A percentile compares a stretch with the other conserved stretches of the same genome.
These are phyloP conservation scores for Penicillium janthinellum DNA, from an alignment of 2,329 filamentous ascomycete species.

Conservation along the genomic window DNA sequence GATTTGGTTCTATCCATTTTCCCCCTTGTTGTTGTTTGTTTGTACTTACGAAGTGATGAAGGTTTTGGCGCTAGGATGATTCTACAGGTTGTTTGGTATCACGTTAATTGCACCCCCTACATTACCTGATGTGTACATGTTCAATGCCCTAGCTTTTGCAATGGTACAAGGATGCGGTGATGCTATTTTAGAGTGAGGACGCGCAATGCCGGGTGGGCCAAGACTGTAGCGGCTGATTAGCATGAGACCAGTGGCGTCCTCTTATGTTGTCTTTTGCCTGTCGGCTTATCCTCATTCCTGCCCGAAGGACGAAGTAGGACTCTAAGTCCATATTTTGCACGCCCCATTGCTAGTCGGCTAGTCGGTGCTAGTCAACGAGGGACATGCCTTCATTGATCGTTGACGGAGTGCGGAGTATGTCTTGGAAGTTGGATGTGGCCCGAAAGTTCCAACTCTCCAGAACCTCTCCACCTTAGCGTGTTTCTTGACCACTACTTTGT, in stretches of 20 bases:
- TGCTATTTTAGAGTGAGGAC: slow-evolving; percentile 13
- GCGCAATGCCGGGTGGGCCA: slow-evolving; percentile 9
- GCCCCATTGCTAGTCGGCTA: not conserved
- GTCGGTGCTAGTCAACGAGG: not conserved
- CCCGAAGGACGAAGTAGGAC: too few relatives aligned
- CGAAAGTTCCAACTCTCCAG: not conserved
- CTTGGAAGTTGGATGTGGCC: not conserved
- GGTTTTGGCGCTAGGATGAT: slow-evolving; percentile 10
- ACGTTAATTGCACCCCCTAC: slow-evolving; percentile 16
- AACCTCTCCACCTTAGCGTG: not conserved
- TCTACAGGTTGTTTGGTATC: slow-evolving; percentile 11
- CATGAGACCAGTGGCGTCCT: slow-evolving; percentile 13
- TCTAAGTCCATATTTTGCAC: not conserved
- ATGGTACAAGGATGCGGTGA: not conserved
- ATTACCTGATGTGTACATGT: slow-evolving; percentile 8
- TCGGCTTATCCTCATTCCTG: not conserved
- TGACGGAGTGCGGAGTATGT: not conserved
- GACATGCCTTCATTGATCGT: not conserved
- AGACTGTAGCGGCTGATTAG: slow-evolving; percentile 7
- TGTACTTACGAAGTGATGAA: slow-evolving; percentile 21
- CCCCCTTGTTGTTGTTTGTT: not conserved
- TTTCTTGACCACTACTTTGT: slow-evolving; percentile 4
- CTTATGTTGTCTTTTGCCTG: not conserved
- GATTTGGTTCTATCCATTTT: not conserved
- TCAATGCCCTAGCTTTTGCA: slow-evolving; percentile 13